Evolutionary conservation across 1,139 yeast species (phyloP), one percentile per base, ranked within the genome.

Genomic region (Candida sanyaensis): DNA sequence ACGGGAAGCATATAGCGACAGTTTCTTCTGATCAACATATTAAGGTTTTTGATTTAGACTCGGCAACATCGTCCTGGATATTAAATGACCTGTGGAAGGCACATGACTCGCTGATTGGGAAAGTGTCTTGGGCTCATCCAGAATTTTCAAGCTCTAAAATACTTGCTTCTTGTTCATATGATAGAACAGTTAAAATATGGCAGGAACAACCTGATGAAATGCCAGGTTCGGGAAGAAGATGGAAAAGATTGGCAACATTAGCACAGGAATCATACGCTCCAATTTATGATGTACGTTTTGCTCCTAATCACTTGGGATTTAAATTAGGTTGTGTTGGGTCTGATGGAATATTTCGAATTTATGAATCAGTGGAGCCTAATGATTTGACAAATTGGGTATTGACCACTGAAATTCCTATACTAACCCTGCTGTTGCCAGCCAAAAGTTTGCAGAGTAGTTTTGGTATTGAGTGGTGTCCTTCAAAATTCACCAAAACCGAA

Each of bases 1-100:
- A 92, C 61, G 98, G 98, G 2, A 83, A 83, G 51, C 88, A 91
- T 51, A 74, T 92, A 47, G 98, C 97, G 7, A 91, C 97, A 0
- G 91, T 95, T 49, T 88, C 96, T 7, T 87, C 96, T 0, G 98
- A 92, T 65, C 97, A 91, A 59, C 95, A 88, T 60, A 81, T 92
- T 54, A 89, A 89, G 60, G 92, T 92, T 34, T 92, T 90, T 64
- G 93, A 87, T 61, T 69, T 86, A 43, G 88, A 84, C 56, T 65
- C 81, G 11, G 54, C 71, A 27, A 67, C 80, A 6, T 70, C 73
- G 29, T 78, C 83, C 29, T 92, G 97, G 97, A 81, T 80, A 12
- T 68, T 87, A 47, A 84, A 85, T 56, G 97, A 91, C 65, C 84
- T 88, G 54, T 92, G 97, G 96, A 88, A 88, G 57, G 98, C 98